Evolutionary conservation across 176 grass and related monocot species (phyloP), one percentile per base, ranked within the genome.

Genomic region (maize (Zea mays)): DNA sequence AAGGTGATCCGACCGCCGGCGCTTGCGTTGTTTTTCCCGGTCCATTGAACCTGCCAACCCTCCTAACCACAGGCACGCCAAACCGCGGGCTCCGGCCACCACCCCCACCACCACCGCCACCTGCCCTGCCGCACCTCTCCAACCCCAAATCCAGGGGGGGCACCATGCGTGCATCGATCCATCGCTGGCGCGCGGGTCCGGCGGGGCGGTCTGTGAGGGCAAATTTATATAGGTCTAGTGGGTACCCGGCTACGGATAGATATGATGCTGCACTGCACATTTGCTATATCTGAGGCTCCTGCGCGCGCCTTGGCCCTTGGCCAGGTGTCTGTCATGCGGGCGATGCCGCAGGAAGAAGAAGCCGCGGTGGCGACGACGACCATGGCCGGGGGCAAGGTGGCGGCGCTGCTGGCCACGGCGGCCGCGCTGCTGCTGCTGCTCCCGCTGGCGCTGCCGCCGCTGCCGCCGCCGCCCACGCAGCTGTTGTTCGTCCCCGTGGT

Each of bases 391-490:
- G 44, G 27, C 17, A 39, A 75, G 63, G 48, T 69, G 48, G 36
- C 72, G 69, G 41, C 69, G 54, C 59, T 83, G 61, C 33, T 85
- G 65, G 75, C 36, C 58, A 42, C 52, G 75, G 34, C 79, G 65
- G 76, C 90, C 10, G 75, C 57, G 51, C 11, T 80, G 65, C 74
- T 89, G 14, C 86, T 92, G 38, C 48, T 92, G 35, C 86, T 92
- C 14, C 90, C 86, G 58, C 78, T 92, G 41, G 69, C 77, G 77
- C 75, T 92, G 71, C 90, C 90, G 11, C 90, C 90, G 21, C 65
- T 89, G 75, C 83, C 79, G 21, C 90, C 90, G 55, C 90, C 86
- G 2, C 86, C 86, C 8, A 39, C 75, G 40, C 48, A 70, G 50
- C 78, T 92, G 65, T 81, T 92, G 62, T 36, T 92, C 45, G 66